These are phyloP conservation scores for Phytophthora meadii DNA, from an alignment of 352 stramenopile species.

Conservation along the genomic window DNA sequence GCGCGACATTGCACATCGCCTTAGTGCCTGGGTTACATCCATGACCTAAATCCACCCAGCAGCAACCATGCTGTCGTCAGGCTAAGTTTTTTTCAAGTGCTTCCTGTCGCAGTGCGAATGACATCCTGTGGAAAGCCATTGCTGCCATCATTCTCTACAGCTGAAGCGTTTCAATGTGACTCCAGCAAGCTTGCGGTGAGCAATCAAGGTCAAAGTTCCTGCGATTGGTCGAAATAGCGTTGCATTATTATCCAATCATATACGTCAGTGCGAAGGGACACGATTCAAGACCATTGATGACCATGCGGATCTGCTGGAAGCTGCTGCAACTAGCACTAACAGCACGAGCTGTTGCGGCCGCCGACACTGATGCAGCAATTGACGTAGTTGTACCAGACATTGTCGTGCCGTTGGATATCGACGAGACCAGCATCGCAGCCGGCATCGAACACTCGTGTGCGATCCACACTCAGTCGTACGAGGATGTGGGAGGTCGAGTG, in stretches of 20 bases:
- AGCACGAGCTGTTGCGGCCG: background rate
- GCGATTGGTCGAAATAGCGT: conserved; percentile 17
- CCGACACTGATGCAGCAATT: background rate
- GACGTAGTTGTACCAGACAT: conserved; percentile 12
- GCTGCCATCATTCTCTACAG: too few relatives aligned
- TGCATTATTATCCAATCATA: conserved; percentile 16
- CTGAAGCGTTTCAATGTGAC: too few relatives aligned
- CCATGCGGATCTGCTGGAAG: conserved; percentile 7
- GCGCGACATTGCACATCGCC: background rate
- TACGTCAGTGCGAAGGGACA: conserved; percentile 11
- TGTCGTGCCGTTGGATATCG: conserved; percentile 71
- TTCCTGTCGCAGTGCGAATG: too few relatives aligned
- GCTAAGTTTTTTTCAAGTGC: too few relatives aligned
- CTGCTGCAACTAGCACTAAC: conserved; percentile 12
- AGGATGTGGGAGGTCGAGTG: conserved; percentile 77
- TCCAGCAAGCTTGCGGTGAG: background rate
- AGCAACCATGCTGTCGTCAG: conserved; percentile 12
- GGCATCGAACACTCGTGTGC: conserved; percentile 86
- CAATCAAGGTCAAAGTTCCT: conserved; percentile 4
- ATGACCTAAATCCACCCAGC: conserved; percentile 8
- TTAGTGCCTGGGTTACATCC: too few relatives aligned
- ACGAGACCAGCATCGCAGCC: conserved; percentile 77
- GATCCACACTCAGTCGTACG: conserved; percentile 68
- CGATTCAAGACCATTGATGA: conserved; percentile 12
- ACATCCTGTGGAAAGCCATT: too few relatives aligned